A percentile compares a stretch with the other conserved stretches of the same genome.
These are phyloP conservation scores for Amborella trichopoda DNA, from an alignment of 164 flowering plant species.

Conservation along the genomic window DNA sequence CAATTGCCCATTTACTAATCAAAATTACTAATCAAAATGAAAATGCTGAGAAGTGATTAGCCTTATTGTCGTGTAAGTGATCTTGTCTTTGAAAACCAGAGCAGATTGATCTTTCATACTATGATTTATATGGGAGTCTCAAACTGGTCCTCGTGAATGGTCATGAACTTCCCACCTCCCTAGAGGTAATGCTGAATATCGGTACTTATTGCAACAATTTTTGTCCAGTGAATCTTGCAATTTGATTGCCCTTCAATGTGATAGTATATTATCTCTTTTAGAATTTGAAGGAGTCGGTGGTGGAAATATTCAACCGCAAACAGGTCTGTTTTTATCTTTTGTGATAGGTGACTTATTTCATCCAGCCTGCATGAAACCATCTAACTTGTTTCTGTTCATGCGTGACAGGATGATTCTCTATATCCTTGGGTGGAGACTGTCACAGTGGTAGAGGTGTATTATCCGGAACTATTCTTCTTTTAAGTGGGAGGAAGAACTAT, in stretches of 20 bases:
- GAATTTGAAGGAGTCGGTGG: slow-evolving; percentile 42
- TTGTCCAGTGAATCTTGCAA: no score
- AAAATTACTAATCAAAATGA: no score
- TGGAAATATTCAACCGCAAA: slow-evolving; percentile 45
- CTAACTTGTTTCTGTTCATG: neutral
- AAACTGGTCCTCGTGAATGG: slow-evolving; percentile 45
- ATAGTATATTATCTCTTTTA: no score
- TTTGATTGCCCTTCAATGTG: no score
- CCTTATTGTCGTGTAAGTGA: no score
- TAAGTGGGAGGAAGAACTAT: no score
- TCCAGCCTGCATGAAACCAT: neutral
- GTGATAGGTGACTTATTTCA: no score
- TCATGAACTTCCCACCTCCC: slow-evolving; percentile 32
- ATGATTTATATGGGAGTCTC: slow-evolving; percentile 54
- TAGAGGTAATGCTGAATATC: slow-evolving; percentile 45
- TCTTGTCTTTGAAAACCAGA: slow-evolving; percentile 5
- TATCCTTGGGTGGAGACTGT: slow-evolving; percentile 41
- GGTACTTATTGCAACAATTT: no score
- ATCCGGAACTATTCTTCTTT: no score
- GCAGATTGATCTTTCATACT: slow-evolving; percentile 66
- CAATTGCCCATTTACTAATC: no score
- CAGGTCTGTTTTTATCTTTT: slow-evolving; percentile 16
- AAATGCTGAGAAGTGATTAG: no score
- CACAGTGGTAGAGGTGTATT: slow-evolving; percentile 35
- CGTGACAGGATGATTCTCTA: slow-evolving; percentile 25